These are phyloP conservation scores for Fabrea salina DNA, from an alignment of 169 alveolate genomes.

Conservation along the genomic window DNA sequence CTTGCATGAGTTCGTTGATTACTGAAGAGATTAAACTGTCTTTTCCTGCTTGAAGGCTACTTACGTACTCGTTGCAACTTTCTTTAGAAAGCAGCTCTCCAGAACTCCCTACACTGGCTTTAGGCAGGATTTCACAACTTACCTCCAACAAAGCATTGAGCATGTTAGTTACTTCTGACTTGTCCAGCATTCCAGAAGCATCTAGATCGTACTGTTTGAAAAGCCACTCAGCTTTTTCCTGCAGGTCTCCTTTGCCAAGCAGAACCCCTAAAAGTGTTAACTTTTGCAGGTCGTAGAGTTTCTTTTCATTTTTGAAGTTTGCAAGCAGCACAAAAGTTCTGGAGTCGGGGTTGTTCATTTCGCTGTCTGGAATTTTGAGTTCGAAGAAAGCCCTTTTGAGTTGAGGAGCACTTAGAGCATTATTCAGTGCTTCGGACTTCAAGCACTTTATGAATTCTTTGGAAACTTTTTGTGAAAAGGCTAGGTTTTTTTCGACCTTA, in stretches of 20 bases:
- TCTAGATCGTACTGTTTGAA: constrained; percentile 13
- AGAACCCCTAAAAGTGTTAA: not conserved
- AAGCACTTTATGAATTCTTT: constrained; percentile 3
- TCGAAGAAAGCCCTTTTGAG: constrained; percentile 3
- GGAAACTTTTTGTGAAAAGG: not conserved
- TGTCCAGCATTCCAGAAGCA: not conserved
- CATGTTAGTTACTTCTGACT: not conserved
- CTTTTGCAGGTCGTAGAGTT: not conserved
- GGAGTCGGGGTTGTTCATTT: not conserved
- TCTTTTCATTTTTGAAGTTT: not conserved
- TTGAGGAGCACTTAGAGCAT: not conserved
- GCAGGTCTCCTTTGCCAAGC: not conserved
- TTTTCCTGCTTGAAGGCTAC: not conserved
- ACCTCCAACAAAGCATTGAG: not conserved
- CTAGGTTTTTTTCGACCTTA: not conserved
- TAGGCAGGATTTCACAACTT: not conserved
- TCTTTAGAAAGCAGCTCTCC: not conserved
- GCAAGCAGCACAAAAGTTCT: not conserved
- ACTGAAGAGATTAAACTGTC: not conserved
- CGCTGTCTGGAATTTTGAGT: not conserved
- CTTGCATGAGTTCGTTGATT: not conserved
- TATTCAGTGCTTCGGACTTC: not conserved
- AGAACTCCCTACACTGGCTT: not conserved
- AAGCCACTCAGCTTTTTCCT: constrained; percentile 8
- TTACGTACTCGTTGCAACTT: not conserved